phyloP scores from a whole-genome alignment of 2,329 filamentous ascomycete species.

The Lachnellula suecica region DNA sequence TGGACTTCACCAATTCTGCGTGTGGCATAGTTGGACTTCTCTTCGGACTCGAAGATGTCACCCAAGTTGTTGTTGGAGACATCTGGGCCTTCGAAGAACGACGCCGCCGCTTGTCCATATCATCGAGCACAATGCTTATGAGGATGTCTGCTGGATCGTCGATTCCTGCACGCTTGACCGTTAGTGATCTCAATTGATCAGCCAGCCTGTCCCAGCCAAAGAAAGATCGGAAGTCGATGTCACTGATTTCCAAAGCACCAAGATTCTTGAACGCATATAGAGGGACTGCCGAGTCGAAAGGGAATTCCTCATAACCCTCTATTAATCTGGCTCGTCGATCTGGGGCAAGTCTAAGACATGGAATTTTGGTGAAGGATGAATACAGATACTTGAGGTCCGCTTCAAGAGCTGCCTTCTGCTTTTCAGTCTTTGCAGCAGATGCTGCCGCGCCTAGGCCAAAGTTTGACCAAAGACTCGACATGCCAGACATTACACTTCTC shows the following conservation, averaged over 20 bases:
- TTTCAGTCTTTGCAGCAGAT: constrained; percentile 79
- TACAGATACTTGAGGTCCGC: constrained; percentile 94
- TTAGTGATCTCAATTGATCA: constrained; percentile 87
- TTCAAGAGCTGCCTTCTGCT: constrained; percentile 81
- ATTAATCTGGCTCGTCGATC: constrained; percentile 91
- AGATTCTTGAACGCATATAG: constrained; percentile 98
- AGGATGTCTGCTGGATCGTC: constrained; percentile 90
- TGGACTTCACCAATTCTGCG: constrained; percentile 65
- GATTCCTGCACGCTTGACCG: constrained; percentile 81
- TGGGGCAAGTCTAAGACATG: constrained; percentile 84
- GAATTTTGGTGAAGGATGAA: constrained; percentile 97
- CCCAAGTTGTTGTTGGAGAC: constrained; percentile 74
- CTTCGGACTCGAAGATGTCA: constrained; percentile 53
- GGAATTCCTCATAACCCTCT: constrained; percentile 93
- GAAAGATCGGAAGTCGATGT: constrained; percentile 95
- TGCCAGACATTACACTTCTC: constrained; percentile 94
- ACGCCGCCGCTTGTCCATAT: constrained; percentile 88
- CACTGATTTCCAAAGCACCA: constrained; percentile 88
- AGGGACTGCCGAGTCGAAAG: constrained; percentile 94
- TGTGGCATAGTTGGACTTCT: constrained; percentile 64
- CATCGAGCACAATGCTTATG: constrained; percentile 90
- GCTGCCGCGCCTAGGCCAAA: constrained; percentile 81
- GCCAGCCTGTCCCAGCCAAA: constrained; percentile 95
- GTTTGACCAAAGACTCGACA: constrained; percentile 90
- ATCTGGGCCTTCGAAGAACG: constrained; percentile 83